These are phyloP conservation scores for Claviceps sp. DNA, from an alignment of 2,329 filamentous ascomycete species.

Conservation along the genomic window DNA sequence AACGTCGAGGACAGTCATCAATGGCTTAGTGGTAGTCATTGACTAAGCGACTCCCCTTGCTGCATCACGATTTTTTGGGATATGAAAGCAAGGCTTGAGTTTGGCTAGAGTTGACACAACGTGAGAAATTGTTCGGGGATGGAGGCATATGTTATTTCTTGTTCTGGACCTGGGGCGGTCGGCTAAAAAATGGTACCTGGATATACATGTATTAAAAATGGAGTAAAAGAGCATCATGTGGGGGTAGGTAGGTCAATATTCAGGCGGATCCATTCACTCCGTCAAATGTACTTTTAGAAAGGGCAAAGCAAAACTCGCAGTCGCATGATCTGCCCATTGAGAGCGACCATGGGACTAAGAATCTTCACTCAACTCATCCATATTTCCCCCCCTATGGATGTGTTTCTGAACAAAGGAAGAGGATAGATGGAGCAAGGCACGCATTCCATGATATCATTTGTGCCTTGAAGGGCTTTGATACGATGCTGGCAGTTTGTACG, in stretches of 20 bases:
- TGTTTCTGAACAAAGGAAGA: neutral
- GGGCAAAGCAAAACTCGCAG: neutral
- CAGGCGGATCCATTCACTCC: neutral
- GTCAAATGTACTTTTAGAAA: conserved; percentile 1
- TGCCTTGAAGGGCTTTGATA: neutral
- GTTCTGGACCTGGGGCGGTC: neutral
- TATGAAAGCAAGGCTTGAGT: neutral
- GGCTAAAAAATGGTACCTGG: neutral
- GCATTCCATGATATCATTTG: neutral
- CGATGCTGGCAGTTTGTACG: too few relatives aligned
- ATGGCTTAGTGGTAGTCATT: neutral
- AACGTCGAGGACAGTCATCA: conserved; percentile 29
- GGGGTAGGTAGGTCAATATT: neutral
- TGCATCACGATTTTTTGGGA: neutral
- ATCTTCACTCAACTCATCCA: conserved; percentile 1
- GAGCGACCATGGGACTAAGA: neutral
- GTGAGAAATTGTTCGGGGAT: neutral
- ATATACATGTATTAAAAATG: neutral
- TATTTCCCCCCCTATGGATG: neutral
- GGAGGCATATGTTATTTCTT: neutral
- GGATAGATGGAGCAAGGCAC: neutral
- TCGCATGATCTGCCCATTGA: neutral
- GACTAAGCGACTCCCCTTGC: neutral
- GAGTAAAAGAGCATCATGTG: neutral
- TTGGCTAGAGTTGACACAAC: neutral